Evolutionary conservation across 106 monocot species (phyloP).

Genomic region (Xerophyta viscosa): DNA sequence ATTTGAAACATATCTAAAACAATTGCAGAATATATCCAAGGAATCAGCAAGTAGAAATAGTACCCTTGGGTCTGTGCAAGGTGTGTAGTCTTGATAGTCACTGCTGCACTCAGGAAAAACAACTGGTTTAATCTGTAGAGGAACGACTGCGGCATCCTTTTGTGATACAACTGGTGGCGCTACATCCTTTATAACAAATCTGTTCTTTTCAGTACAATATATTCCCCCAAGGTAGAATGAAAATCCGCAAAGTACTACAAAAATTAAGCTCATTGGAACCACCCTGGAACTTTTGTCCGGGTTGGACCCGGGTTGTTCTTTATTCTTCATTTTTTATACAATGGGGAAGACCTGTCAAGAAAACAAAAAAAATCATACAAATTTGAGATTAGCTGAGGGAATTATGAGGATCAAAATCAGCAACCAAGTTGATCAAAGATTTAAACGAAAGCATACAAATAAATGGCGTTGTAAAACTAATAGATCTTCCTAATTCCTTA

Average conservation of each 20-base stretch:
- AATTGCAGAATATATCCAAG: no score
- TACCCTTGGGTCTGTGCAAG: conserved; percentile 98
- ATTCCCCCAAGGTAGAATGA: conserved; percentile 83
- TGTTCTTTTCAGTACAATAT: conserved; percentile 49
- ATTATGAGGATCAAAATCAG: no score
- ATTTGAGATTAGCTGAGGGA: no score
- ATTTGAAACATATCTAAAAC: no score
- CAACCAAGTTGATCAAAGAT: conserved; percentile 1
- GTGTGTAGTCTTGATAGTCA: conserved; percentile 92
- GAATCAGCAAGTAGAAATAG: background rate
- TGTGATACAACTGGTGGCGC: conserved; percentile 9
- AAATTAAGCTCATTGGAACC: conserved; percentile 48
- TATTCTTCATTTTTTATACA: conserved; percentile 53
- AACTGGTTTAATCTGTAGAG: conserved; percentile 38
- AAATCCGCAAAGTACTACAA: conserved; percentile 57
- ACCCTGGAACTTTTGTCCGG: conserved; percentile 33
- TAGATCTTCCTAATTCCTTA: no score
- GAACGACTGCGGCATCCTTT: conserved; percentile 19
- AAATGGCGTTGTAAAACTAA: no score
- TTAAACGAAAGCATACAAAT: no score
- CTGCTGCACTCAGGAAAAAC: conserved; percentile 58
- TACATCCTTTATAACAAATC: conserved; percentile 20
- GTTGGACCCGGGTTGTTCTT: conserved; percentile 42
- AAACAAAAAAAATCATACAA: background rate
- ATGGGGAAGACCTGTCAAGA: background rate